Evolutionary conservation across 1,284 basidiomycete genomes (phyloP), one percentile per base, ranked within the genome.

Genomic region (Singerocomus rubriflavus): DNA sequence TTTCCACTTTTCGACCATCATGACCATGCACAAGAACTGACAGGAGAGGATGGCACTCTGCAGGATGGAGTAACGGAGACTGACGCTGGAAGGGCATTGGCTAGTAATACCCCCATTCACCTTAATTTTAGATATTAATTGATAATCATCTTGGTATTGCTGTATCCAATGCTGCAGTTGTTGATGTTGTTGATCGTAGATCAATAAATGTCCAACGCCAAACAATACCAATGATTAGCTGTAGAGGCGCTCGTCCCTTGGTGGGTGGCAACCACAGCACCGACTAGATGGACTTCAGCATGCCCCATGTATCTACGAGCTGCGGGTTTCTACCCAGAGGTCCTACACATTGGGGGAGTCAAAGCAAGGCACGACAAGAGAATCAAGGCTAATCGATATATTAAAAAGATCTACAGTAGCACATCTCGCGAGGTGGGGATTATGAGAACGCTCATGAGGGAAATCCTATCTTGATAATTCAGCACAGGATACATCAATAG

Each of bases 181-280:
- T 59, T 60, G 56, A 7, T 31, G 27, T 38, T 41, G 37, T 26
- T 30, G 38, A 37, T 32, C 16, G 17, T 12, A 25, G 30, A 46
- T 44, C 10, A 29, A 33, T 30, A 4, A 17, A 17, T 13, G 27
- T 16, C 35, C 43, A 9, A 40, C 26, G 26, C 33, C 12, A 32
- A 41, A 38, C 37, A 29, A 29, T 31, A 38, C 42, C 46, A 47
- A 48, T 21, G 8, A 12, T 33, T 11, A 14, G 41, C 57, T 46
- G 53, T 50, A n/a, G 25, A 10, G 37, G 39, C 39, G 52, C 32
- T 38, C 43, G 27, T 7, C 16, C 13, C 29, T 45, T 44, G 43
- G 47, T 21, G 21, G 21, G 48, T 13, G 12, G 34, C 41, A 33
- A 35, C 46, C 39, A 41, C 37, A n/a, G 12, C 36, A 33, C 26